Evolutionary conservation across 129 eudicot genomes (phyloP), one percentile per base, ranked within the genome.

Genomic region (Ambrosia artemisiifolia): DNA sequence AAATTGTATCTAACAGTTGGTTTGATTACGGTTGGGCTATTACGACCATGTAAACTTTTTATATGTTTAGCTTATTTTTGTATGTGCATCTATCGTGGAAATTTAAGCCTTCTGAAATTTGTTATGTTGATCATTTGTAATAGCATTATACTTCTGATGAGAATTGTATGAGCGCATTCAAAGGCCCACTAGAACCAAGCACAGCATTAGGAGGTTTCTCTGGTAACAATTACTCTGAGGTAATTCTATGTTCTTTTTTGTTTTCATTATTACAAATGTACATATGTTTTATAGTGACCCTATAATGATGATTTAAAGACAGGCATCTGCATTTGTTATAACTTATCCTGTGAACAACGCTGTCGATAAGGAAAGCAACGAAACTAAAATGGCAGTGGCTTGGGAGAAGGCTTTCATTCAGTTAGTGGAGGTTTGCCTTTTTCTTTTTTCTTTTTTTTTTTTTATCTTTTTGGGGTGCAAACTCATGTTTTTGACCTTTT

Each of bases 131-230:
- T 83, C 54, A 38, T 70, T 74, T 69, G 11, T 74, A 72, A 16
- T 62, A 95, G 99, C 97, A 90, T 70, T 95, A 77, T 82, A 71
- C 88, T 34, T 85, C 99, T 65, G 94, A 88, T 49, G 91, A 83
- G 47, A 46, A 84, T 14, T 95, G 99, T 72, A 53, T 84, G 84
- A 90, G 97, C 79, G 99, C 96, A 44, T 95, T 95, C 68, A 86
- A 88, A 85, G 99, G 89, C n/a, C 99, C 99, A 59, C 88, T 95
- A 70, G 99, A 95, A 81, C 99, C 99, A 70, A 90, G 89, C 85
- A 95, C 99, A 28, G 86, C 97, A 2, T 77, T 95, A 65, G 99
- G 99, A 74, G 99, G 99, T 74, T 95, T 86, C 77, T 81, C 96
- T 18, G 91, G 96, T 17, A 88, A 83, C 83, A 95, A 91, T 79